Evolutionary conservation across 2,329 filamentous ascomycete species (phyloP), one percentile per base, ranked within the genome.

Genomic region (Paracorniculantispora psalliotae): DNA sequence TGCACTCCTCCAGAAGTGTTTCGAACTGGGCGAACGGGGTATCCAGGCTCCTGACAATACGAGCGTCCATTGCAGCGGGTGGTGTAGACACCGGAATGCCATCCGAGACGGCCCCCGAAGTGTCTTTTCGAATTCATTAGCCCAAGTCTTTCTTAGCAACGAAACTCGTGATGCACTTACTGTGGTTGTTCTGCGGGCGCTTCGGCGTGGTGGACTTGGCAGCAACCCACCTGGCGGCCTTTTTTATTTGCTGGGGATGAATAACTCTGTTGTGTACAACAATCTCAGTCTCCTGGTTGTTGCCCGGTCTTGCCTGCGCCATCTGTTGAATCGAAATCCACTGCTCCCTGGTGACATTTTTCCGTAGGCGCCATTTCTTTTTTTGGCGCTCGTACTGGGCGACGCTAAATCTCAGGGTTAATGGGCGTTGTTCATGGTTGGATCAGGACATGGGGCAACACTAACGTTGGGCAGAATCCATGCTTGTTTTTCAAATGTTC

Each of bases 381-480:
- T 50, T 50, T n/a, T 50, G 48, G n/a, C 26, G 48, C 48, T 50
- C 48, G 15, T 50, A 50, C 17, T 50, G 48, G 25, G 5, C 13
- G 10, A 19, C 5, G 9, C 48, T 50, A 17, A 9, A 50, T 13
- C 7, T 15, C 48, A 21, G 6, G 33, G 12, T 49, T 15, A 6
- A 12, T 6, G 15, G 2, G 26, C 7, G 25, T n/a, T 33, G 26
- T 35, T 37, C n/a, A 50, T 15, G 3, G 48, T 19, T 10, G 26
- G n/a, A 37, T n/a, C n/a, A 17, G 12, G 47, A 21, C 44, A 7
- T 4, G 7, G 48, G 12, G n/a, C n/a, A n/a, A n/a, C n/a, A 50
- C 48, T 50, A 17, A 50, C 48, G 48, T 50, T 6, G 48, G 48
- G 48, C 48, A 50, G 23, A 50, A 50, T 3, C 48, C 48, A 50